Base-by-base conservation (phyloP, 2,329 filamentous ascomycete genomes). In the Ilyonectria sp. region DNA sequence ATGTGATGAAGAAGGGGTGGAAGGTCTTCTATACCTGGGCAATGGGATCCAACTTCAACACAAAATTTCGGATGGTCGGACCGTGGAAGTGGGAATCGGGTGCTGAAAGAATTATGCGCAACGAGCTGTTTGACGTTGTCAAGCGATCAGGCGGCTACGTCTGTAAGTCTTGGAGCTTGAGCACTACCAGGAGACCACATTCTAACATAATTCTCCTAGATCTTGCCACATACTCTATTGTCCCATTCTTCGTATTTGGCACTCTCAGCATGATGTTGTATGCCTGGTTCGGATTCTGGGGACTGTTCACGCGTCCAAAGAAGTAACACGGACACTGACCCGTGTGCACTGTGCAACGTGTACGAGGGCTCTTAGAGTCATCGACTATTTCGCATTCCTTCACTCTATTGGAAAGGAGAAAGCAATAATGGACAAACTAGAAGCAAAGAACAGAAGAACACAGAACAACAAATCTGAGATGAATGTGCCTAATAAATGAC, bases 11-110 rank as follows among this genome's bases (percentile, higher is more conserved):
- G 11, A 75, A 78, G 54, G 78, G 81, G 4, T 82, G 73, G 74
- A 82, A 80, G 65, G 60, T 84, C 9, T 76, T 81, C 6, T 81
- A 80, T 60, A 81, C 80, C 0, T 86, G 85, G 85, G 84, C 84
- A 2, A 81, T 86, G 75, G 81, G 84, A 0, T 79, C 84, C 33
- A 85, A 86, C 73, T 84, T 86, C 71, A 86, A 85, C 61, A 75
- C 82, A 35, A 87, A 86, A 67, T 86, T 86, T 63, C 79, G 84
- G 6, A 71, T 86, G 3, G 74, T 82, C 0, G 84, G 84, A 0
- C 84, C 84, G 0, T 86, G 83, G 83, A 79, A 78, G 52, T 79
- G 78, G 73, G 77, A 82, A 23, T 66, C 74, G 1, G 73, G 73
- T 0, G 83, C 82, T 0, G 72, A 76, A 9, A 62, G 69, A 1